Evolutionary conservation across 331 rosid genomes (phyloP), one percentile per base, ranked within the genome.

Genomic region (Phaseolus coccineus): DNA sequence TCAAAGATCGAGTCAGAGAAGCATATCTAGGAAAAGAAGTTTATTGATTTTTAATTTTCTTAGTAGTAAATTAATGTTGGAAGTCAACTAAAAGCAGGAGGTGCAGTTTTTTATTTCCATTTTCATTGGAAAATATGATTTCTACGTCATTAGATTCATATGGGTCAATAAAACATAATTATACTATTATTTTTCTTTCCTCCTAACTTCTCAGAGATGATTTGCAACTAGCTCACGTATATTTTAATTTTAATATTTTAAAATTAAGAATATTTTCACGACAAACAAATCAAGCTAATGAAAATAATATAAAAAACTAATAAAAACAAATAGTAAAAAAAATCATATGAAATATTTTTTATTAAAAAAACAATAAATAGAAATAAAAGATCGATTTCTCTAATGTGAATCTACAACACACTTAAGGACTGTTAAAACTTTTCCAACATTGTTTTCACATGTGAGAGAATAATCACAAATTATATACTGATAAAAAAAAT

Each of bases 111-210:
- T 39, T 69, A 27, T 46, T 46, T 47, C 74, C 19, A 44, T 11
- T 25, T 25, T 3, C 22, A 69, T 67, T 65, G 55, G 47, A 67
- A 31, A 67, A 7, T 33, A 15, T 25, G 31, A 42, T 9, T 19
- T 56, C 5, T 51, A 2, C 12, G 46, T 5, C 48, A 1, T 51
- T 1, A 37, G 61, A 61, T 44, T 56, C 44, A 25, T 7, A 57
- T 19, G 77, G 46, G 81, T 81, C 85, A 81, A 81, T 68, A 81
- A 81, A 75, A 81, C 75, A 81, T 67, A 39, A n/a, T 25, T 11
- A 24, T 24, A 44, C 33, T 46, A 30, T 40, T 55, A 3, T 33
- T 55, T 81, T 81, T 55, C 50, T 58, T 74, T 11, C 67, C 67
- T 6, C 35, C 6, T 35, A 66, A 68, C 31, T 67, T 48, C 14